A percentile compares a stretch with the other conserved stretches of the same genome.
phyloP scores from a whole-genome alignment of 345 rosid genomes.

The Psidium friedrichsthalianum region DNA sequence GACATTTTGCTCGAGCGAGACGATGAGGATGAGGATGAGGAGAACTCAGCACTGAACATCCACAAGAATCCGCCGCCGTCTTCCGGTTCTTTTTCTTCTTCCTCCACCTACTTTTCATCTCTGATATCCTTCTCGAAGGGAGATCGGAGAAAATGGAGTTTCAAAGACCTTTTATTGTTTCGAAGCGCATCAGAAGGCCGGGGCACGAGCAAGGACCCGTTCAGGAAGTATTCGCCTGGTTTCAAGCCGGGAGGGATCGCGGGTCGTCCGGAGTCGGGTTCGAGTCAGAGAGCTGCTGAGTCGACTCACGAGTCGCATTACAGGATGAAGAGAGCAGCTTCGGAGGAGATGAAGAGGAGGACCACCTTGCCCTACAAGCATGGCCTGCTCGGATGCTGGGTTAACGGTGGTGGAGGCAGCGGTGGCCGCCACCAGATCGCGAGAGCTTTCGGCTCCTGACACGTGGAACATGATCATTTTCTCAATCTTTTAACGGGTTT shows the following conservation, averaged over 20 bases:
- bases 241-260: neutral
- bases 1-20: conserved; percentile 8
- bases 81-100: neutral
- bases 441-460: conserved; percentile 46
- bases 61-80: neutral
- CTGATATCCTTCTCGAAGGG: conserved; percentile 2
- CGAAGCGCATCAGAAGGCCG: conserved; percentile 13
- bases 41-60: neutral
- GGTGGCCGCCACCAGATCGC: conserved; percentile 38
- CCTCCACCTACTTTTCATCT: neutral
- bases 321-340: conserved; percentile 24
- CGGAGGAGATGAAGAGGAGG: conserved; percentile 45
- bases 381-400: conserved; percentile 42
- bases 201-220: conserved; percentile 8
- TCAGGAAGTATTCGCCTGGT: conserved; percentile 3
- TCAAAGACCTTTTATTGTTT: conserved; percentile 9
- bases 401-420: conserved; percentile 5
- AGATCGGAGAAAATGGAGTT: conserved; percentile 5
- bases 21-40: conserved; percentile 5
- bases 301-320: conserved; percentile 42
- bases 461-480: neutral
- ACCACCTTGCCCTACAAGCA: conserved; percentile 34
- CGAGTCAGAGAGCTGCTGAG: neutral
- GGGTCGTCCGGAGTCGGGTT: neutral
- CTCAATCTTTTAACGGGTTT: neutral